Conservation (phyloP, 2,329 filamentous ascomycete species). For the Sporothrix euskadiensis region DNA sequence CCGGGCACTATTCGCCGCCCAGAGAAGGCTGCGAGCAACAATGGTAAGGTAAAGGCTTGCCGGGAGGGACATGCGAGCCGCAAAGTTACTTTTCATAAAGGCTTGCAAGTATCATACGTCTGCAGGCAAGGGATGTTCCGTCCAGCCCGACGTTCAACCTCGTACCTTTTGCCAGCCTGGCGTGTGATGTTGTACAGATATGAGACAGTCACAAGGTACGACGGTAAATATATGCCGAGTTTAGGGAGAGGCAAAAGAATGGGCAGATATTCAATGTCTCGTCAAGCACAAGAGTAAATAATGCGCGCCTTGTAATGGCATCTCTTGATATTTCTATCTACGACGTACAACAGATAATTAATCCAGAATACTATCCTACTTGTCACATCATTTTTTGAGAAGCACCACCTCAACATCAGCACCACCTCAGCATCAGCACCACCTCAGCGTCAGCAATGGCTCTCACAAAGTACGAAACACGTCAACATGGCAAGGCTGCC, state of each 20-base stretch:
- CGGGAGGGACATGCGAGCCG: neutral
- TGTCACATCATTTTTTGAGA: neutral
- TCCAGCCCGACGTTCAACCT: neutral
- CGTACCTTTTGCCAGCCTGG: neutral
- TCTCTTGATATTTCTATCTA: no score
- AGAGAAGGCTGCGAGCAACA: neutral
- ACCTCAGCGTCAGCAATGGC: neutral
- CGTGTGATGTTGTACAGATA: neutral
- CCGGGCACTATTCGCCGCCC: no score
- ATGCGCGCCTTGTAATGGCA: neutral
- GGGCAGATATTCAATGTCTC: neutral
- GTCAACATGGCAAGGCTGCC: neutral
- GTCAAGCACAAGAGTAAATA: neutral
- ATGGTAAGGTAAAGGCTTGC: no score
- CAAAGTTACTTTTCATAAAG: neutral
- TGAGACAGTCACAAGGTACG: neutral
- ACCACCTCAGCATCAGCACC: neutral
- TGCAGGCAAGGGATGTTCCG: neutral
- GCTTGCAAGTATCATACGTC: neutral
- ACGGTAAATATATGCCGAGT: slow-evolving; percentile 3
- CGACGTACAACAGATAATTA: no score
- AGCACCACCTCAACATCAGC: neutral
- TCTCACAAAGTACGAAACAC: neutral
- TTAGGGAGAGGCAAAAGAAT: neutral
- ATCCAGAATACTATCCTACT: neutral